Percentiles rank a stretch among this genome's conserved stretches.
Evolutionary conservation across 2,329 filamentous ascomycete species (phyloP).

Genomic region (Westerdykella ornata): DNA sequence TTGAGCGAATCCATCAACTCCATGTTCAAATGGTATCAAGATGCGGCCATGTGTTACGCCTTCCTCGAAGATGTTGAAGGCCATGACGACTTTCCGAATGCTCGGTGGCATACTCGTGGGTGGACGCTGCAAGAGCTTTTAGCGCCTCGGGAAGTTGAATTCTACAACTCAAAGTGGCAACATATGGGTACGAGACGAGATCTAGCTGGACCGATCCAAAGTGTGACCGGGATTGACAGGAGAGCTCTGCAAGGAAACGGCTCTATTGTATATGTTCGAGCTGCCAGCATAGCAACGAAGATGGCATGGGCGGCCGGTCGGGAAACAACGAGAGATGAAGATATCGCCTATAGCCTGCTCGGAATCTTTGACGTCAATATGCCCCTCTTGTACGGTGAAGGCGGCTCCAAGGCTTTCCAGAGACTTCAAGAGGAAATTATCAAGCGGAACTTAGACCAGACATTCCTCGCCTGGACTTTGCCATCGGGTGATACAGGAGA

Average conservation of each 20-base stretch:
- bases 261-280: not conserved
- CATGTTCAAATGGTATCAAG: constrained; percentile 17
- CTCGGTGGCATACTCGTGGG: constrained; percentile 11
- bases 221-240: constrained; percentile 8
- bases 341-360: constrained; percentile 14
- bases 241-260: constrained; percentile 3
- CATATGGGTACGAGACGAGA: constrained; percentile 4
- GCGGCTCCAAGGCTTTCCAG: constrained; percentile 7
- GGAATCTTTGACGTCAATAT: constrained; percentile 15
- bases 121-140: constrained; percentile 19
- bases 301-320: constrained; percentile 14
- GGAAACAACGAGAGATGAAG: constrained; percentile 12
- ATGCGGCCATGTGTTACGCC: constrained; percentile 9
- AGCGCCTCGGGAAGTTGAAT: constrained; percentile 9
- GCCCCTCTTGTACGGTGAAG: constrained; percentile 9
- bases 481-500: no score
- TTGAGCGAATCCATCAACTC: constrained; percentile 16
- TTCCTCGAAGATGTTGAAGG: constrained; percentile 11
- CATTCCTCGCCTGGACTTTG: constrained; percentile 13
- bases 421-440: constrained; percentile 23
- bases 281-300: constrained; percentile 8
- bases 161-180: constrained; percentile 8
- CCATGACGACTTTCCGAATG: constrained; percentile 6
- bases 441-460: constrained; percentile 11
- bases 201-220: constrained; percentile 2